Conservation (phyloP, 495 filamentous ascomycete species). For the Tuber melanosporum region DNA sequence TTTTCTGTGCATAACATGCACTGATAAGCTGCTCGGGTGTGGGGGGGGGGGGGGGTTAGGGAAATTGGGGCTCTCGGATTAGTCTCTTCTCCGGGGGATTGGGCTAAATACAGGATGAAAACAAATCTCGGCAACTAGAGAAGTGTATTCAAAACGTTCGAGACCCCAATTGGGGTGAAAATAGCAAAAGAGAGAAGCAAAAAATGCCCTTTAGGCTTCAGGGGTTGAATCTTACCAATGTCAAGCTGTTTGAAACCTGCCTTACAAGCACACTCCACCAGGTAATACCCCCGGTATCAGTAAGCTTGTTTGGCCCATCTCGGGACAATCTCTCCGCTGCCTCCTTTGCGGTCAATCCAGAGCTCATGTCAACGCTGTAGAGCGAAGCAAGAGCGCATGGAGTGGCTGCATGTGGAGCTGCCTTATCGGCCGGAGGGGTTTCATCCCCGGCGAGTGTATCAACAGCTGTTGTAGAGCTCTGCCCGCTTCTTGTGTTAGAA, state of each 20-base stretch:
- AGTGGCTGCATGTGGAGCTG: conserved; percentile 33
- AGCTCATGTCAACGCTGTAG: conserved; percentile 28
- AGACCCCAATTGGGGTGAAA: conserved; percentile 9
- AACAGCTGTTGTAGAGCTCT: conserved; percentile 38
- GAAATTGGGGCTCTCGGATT: conserved; percentile 30
- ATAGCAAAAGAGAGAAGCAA: conserved; percentile 15
- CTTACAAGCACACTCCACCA: conserved; percentile 53
- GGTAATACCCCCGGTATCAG: conserved; percentile 50
- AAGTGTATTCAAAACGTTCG: neutral
- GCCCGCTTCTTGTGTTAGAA: conserved; percentile 26
- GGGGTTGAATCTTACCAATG: conserved; percentile 38
- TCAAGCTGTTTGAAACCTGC: conserved; percentile 52
- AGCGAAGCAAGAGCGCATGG: conserved; percentile 28
- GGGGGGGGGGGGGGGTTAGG: neutral
- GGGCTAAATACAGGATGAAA: conserved; percentile 6
- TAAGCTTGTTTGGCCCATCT: conserved; percentile 51
- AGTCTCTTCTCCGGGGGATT: conserved; percentile 40
- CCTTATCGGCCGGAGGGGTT: conserved; percentile 25
- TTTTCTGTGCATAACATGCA: conserved; percentile 11
- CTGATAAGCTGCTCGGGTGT: conserved; percentile 33
- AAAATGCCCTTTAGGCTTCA: conserved; percentile 11
- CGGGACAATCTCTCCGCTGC: conserved; percentile 42
- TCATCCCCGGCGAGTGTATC: conserved; percentile 28
- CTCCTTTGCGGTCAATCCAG: conserved; percentile 32
- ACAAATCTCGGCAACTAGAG: conserved; percentile 11